These are phyloP conservation scores for Mortierella sp. DNA, from an alignment of 371 early-diverging fungal genomes.

Conservation along the genomic window DNA sequence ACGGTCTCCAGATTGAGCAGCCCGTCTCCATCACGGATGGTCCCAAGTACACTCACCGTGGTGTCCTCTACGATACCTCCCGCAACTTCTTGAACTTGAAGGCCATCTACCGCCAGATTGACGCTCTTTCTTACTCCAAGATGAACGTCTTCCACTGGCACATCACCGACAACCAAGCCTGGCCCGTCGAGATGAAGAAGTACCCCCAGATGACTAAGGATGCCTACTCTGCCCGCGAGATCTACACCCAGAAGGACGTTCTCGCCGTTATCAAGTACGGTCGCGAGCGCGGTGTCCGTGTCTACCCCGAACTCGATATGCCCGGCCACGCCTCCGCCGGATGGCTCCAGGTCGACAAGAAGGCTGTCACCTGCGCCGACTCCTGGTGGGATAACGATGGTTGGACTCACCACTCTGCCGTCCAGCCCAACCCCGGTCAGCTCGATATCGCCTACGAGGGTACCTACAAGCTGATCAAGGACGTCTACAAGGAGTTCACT, in stretches of 20 bases:
- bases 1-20: slow-evolving; percentile 47
- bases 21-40: slow-evolving; percentile 79
- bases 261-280: slow-evolving; percentile 72
- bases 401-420: slow-evolving; percentile 62
- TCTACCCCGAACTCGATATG: slow-evolving; percentile 86
- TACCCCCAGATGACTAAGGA: slow-evolving; percentile 78
- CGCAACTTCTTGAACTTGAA: slow-evolving; percentile 80
- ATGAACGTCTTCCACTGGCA: slow-evolving; percentile 92
- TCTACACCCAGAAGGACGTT: slow-evolving; percentile 75
- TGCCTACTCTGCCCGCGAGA: slow-evolving; percentile 67
- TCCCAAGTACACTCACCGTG: slow-evolving; percentile 81
- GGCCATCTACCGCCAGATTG: slow-evolving; percentile 73
- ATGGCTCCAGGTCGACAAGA: slow-evolving; percentile 61
- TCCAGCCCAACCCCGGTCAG: slow-evolving; percentile 85
- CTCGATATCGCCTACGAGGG: slow-evolving; percentile 73
- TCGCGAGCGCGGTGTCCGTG: slow-evolving; percentile 80
- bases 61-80: slow-evolving; percentile 81
- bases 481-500: slow-evolving; percentile 73
- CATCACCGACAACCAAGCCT: slow-evolving; percentile 82
- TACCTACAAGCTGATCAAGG: slow-evolving; percentile 69
- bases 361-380: slow-evolving; percentile 62
- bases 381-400: slow-evolving; percentile 62
- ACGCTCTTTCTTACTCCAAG: slow-evolving; percentile 85
- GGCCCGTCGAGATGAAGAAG: slow-evolving; percentile 75
- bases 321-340: slow-evolving; percentile 81